phyloP scores from a whole-genome alignment of 192 early-diverging fungal genomes.

The Umbelopsis isabellina region DNA sequence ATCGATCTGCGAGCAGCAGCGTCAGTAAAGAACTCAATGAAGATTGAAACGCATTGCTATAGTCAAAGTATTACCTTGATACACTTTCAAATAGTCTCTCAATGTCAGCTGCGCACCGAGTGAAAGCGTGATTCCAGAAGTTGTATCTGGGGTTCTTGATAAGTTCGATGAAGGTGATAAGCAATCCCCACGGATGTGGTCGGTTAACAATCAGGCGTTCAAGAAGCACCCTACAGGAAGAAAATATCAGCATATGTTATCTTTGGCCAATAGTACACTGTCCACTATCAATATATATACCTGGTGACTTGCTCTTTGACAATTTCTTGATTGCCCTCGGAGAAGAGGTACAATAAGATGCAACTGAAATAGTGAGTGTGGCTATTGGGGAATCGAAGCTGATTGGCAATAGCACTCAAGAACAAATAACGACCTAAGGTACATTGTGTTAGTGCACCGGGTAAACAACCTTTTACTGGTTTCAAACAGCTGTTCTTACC shows the following conservation, averaged over 20 bases:
- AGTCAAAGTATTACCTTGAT: conserved; percentile 37
- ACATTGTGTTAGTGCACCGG: conserved; percentile 6
- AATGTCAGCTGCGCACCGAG: conserved; percentile 77
- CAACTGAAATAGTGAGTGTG: conserved; percentile 96
- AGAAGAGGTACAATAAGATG: conserved; percentile 86
- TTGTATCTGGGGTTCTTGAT: conserved; percentile 83
- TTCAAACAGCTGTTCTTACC: conserved; percentile 44
- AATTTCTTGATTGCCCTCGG: conserved; percentile 71
- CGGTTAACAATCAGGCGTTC: conserved; percentile 96
- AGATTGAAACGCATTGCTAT: background rate
- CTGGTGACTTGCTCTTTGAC: conserved; percentile 93
- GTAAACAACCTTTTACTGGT: background rate
- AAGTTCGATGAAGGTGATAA: conserved; percentile 97
- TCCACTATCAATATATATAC: conserved; percentile 39
- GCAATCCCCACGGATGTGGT: conserved; percentile 96
- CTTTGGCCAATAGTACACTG: background rate
- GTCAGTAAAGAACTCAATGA: conserved; percentile 1
- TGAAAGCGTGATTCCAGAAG: conserved; percentile 65
- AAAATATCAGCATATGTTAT: background rate
- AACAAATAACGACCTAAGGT: conserved; percentile 77
- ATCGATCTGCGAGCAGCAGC: conserved; percentile 33
- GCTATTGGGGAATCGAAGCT: conserved; percentile 95
- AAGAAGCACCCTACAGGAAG: conserved; percentile 72
- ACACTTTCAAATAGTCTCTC: conserved; percentile 80
- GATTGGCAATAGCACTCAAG: conserved; percentile 92